Base-by-base conservation (phyloP, 805 yeast genomes). In the Brettanomyces bruxellensis region DNA sequence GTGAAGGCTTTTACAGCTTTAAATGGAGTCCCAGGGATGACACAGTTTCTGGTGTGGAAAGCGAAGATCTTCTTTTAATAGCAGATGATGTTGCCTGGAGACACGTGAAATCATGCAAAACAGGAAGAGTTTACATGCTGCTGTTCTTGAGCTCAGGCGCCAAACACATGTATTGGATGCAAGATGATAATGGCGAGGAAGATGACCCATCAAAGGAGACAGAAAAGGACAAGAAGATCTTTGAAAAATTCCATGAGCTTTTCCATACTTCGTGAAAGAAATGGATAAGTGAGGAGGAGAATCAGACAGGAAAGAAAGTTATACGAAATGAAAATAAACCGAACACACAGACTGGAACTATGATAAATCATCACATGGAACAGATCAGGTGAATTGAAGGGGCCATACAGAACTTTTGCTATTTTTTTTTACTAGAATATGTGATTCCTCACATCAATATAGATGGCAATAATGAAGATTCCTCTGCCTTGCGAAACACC, bases 1-100 rank as follows among this genome's bases (percentile, higher is more conserved):
- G 83, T 48, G 85, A 83, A 44, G 79, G 80, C 14, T 78, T 86
- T 58, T 79, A 72, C 56, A 79, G 81, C 44, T 82, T 86, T 54
- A 69, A 66, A 45, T 87, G 95, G 95, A 65, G 72, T 37, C 86
- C 95, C 32, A 76, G 84, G 47, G 78, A 74, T 30, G 69, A 64
- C 40, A 62, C 69, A 4, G 69, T 71, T 5, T 62, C 68, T 18
- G 54, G 56, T 24, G 53, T 69, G 8, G 78, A 73, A 47, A 70
- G 69, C 40, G 84, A 79, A 46, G 89, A 82, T 52, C 70, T 86
- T 48, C 69, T 86, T 52, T 76, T 87, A 39, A 80, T 87, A 54
- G 93, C 95, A 0, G 95, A 95, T 1, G 96, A 88, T 57, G 91
- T 85, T 45, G 77, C 82, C 39, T 86, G 89, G 79, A 75, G 76